Conservation (phyloP, 768 basidiomycete genomes). For the Auricularia cornea region DNA sequence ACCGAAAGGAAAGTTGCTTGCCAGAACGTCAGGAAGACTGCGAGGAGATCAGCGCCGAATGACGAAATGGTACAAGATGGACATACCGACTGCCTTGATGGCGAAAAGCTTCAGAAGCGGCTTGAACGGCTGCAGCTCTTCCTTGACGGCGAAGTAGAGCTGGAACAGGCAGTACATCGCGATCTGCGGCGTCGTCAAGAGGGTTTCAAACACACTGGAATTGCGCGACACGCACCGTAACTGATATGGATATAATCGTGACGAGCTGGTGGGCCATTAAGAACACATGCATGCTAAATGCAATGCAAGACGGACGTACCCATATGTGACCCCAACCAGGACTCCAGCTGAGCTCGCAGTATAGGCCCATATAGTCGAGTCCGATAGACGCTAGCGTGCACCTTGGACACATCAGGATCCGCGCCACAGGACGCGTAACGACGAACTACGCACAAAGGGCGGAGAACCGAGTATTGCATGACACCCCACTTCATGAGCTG, state of each 20-base stretch:
- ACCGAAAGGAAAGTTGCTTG: conserved; percentile 54
- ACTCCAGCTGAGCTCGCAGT: conserved; percentile 65
- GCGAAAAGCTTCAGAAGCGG: conserved; percentile 64
- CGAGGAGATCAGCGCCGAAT: background rate
- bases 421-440: too few species aligned
- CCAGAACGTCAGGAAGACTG: conserved; percentile 73
- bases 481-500: conserved; percentile 73
- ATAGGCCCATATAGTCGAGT: conserved; percentile 54
- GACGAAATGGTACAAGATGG: background rate
- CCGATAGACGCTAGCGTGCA: conserved; percentile 53
- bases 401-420: conserved; percentile 21
- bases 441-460: conserved; percentile 43
- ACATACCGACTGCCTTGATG: conserved; percentile 62
- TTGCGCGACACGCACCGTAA: conserved; percentile 33
- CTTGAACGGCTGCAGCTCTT: conserved; percentile 44
- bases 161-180: conserved; percentile 72
- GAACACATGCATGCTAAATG: background rate
- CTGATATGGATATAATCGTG: conserved; percentile 56
- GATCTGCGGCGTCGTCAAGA: background rate
- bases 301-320: conserved; percentile 23
- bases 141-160: conserved; percentile 51
- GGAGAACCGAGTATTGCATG: conserved; percentile 61
- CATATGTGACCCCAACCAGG: conserved; percentile 63
- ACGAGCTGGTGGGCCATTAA: conserved; percentile 36
- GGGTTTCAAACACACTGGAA: background rate